phyloP scores from a whole-genome alignment of 208 protist species.

The Balamuthia mandrillaris region DNA sequence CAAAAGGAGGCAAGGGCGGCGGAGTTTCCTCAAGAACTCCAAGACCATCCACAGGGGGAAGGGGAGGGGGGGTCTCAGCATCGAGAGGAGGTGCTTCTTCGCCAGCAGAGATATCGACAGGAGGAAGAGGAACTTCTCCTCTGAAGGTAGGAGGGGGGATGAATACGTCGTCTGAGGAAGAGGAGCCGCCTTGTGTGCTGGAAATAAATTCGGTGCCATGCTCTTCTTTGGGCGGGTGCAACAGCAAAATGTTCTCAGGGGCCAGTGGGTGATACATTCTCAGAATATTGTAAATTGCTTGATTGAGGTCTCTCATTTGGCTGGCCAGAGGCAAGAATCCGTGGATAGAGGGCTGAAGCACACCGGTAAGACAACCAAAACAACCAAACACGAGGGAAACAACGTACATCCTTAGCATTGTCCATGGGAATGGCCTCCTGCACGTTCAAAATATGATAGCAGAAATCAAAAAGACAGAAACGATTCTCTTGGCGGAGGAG shows the following conservation, averaged over 20 bases:
- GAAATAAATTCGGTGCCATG: not conserved
- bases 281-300: conserved; percentile 7
- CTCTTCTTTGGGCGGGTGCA: conserved; percentile 36
- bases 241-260: conserved; percentile 7
- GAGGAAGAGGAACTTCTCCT: no score
- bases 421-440: conserved; percentile 3
- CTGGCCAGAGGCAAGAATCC: not conserved
- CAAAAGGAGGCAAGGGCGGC: not conserved
- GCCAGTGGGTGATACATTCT: not conserved
- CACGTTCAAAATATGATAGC: conserved; percentile 63
- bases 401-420: conserved; percentile 11
- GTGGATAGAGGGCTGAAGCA: not conserved
- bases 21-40: not conserved
- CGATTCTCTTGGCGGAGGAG: conserved; percentile 43
- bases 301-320: not conserved
- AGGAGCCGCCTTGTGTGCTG: not conserved
- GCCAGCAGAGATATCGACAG: no score
- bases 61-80: not conserved
- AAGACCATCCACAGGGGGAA: not conserved
- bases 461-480: conserved; percentile 67
- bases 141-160: not conserved
- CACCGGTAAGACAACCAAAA: not conserved
- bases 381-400: not conserved
- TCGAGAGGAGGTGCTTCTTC: not conserved
- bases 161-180: not conserved